Evolutionary conservation across 108 stramenopile genomes (phyloP), one percentile per base, ranked within the genome.

Genomic region (Cyclotella choctawhatcheeana): DNA sequence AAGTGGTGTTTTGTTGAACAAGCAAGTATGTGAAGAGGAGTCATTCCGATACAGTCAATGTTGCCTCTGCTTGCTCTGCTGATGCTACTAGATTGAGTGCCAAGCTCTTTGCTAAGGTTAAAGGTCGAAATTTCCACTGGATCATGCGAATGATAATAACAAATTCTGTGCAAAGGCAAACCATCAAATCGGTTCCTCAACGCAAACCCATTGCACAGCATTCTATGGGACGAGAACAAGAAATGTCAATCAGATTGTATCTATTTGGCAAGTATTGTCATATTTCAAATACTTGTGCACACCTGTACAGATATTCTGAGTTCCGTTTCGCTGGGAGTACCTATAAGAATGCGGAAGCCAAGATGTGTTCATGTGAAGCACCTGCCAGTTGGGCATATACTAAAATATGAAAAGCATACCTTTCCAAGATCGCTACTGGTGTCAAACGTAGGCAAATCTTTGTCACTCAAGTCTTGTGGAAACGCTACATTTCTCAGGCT

Each of bases 171-270:
- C 25, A 68, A 21, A 24, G 67, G 67, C n/a, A 68, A 53, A 18
- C 53, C 54, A 44, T 68, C 51, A 44, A 68, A 68, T 21, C 67
- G 52, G 26, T 24, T 44, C 29, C 67, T 54, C 31, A 68, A 29
- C 44, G 67, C 24, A 31, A 27, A 55, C 22, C 67, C 67, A 45
- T 68, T 68, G 53, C 67, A 68, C 67, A 68, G 8, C 35, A 68
- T 55, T 7, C 37, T 25, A 30, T 22, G 53, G 14, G n/a, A 20
- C 6, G 25, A 44, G 29, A 21, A 52, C 10, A 22, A 22, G 51
- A 52, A 52, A 52, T 22, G 24, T 22, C 2, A 21, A 22, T 1
- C 10, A 22, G 24, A 22, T 10, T 22, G 1, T 52, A 10, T 2
- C 10, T 0, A 40, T 40, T 40, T 40, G 37, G 20, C 20, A 5